A percentile compares a stretch with the other conserved stretches of the same genome.
phyloP scores from a whole-genome alignment of 345 rosid species.

The Trapa bicornis region DNA sequence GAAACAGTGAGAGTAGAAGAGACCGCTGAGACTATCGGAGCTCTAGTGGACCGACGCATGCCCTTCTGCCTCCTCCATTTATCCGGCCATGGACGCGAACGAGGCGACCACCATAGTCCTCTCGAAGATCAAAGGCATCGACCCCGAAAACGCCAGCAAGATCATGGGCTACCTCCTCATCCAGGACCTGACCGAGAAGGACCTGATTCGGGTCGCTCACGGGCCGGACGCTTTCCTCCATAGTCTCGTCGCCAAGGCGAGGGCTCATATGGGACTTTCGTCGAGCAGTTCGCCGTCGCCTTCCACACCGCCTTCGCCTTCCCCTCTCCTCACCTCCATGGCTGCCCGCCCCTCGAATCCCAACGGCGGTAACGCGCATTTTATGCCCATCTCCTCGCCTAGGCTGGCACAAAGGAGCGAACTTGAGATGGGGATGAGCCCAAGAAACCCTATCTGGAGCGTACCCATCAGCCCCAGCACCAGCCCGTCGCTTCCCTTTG shows the following conservation, averaged over 20 bases:
- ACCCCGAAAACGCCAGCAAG: constrained; percentile 68
- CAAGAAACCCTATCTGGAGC: constrained; percentile 29
- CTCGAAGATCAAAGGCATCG: constrained; percentile 55
- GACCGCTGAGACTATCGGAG: background rate
- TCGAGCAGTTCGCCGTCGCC: constrained; percentile 43
- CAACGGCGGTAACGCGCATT: constrained; percentile 17
- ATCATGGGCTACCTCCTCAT: constrained; percentile 81
- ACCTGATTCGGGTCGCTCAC: constrained; percentile 53
- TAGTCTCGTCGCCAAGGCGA: constrained; percentile 49
- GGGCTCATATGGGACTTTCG: constrained; percentile 49
- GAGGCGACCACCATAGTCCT: constrained; percentile 60
- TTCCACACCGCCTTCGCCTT: constrained; percentile 41
- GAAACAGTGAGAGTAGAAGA: background rate
- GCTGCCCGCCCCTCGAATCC: constrained; percentile 1
- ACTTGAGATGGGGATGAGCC: constrained; percentile 6
- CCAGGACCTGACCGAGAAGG: constrained; percentile 52
- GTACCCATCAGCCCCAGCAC: constrained; percentile 34
- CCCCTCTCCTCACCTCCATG: constrained; percentile 12
- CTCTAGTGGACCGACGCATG: background rate
- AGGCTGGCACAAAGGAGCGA: constrained; percentile 11
- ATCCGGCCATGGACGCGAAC: constrained; percentile 50
- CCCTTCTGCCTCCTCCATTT: too few relatives aligned
- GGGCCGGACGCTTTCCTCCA: constrained; percentile 56
- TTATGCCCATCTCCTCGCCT: constrained; percentile 12
- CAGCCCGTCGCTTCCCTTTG: constrained; percentile 52